Percentiles rank a stretch among this genome's conserved stretches.
Evolutionary conservation across 192 early-diverging fungal species (phyloP).

Genomic region (Dissophora ornata): DNA sequence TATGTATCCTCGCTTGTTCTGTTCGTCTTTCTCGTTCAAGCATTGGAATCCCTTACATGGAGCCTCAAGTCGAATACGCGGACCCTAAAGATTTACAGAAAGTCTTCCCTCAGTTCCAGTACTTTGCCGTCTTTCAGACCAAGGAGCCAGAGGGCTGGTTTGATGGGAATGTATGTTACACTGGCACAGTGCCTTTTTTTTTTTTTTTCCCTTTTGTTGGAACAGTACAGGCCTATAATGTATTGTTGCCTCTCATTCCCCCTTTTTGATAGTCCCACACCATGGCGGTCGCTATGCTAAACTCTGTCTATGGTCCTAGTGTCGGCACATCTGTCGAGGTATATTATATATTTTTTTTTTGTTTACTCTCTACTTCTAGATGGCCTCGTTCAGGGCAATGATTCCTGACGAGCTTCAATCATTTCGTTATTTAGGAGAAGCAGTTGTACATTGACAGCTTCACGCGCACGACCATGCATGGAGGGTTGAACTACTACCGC

Average conservation of each 20-base stretch:
- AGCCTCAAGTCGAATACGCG: neutral
- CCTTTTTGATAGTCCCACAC: slow-evolving; percentile 10
- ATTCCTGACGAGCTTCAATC: neutral
- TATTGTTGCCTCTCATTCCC: neutral
- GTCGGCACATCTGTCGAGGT: slow-evolving; percentile 20
- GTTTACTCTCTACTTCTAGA: no score
- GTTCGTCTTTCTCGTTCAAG: neutral
- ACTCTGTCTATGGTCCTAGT: neutral
- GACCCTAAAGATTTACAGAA: neutral
- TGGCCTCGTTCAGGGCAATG: no score
- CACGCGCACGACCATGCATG: slow-evolving; percentile 59
- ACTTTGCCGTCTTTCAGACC: slow-evolving; percentile 2
- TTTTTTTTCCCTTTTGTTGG: no score
- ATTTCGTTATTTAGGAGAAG: slow-evolving; percentile 53
- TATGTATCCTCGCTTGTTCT: no score
- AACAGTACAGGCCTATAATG: no score
- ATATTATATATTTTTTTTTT: no score
- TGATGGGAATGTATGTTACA: slow-evolving; percentile 12
- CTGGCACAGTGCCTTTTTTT: no score
- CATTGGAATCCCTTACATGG: slow-evolving; percentile 6
- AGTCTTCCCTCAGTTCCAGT: slow-evolving; percentile 8
- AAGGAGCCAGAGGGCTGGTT: slow-evolving; percentile 5
- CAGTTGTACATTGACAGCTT: slow-evolving; percentile 64
- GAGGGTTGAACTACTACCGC: slow-evolving; percentile 69
- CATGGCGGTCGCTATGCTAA: neutral